phyloP scores from a whole-genome alignment of 495 filamentous ascomycete species.

The Jackrogersella multiformis region DNA sequence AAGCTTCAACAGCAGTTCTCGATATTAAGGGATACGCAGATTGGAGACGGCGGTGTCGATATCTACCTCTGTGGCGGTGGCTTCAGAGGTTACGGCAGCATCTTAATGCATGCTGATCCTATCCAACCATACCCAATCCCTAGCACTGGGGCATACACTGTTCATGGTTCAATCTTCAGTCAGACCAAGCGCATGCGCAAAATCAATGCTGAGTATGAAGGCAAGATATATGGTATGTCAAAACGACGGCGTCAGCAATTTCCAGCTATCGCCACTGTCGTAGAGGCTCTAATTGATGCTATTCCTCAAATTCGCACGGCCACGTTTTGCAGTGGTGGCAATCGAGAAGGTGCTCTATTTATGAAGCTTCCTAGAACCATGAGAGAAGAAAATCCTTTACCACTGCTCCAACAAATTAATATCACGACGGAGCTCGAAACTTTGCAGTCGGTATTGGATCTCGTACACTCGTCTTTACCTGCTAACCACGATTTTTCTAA shows the following conservation, averaged over 20 bases:
- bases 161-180: slow-evolving; percentile 67
- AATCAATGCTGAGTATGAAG: slow-evolving; percentile 61
- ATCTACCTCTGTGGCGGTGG: slow-evolving; percentile 91
- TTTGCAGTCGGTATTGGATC: slow-evolving; percentile 56
- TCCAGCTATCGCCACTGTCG: slow-evolving; percentile 81
- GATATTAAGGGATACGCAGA: slow-evolving; percentile 58
- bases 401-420: slow-evolving; percentile 57
- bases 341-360: slow-evolving; percentile 83
- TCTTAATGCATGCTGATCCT: slow-evolving; percentile 75
- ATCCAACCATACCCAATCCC: slow-evolving; percentile 84
- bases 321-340: slow-evolving; percentile 85
- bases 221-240: slow-evolving; percentile 81
- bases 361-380: slow-evolving; percentile 66
- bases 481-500: slow-evolving; percentile 58
- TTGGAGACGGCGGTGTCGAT: slow-evolving; percentile 65
- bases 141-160: slow-evolving; percentile 82
- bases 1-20: slow-evolving; percentile 66
- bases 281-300: slow-evolving; percentile 73
- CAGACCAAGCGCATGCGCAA: slow-evolving; percentile 67
- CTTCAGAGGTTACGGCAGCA: slow-evolving; percentile 89
- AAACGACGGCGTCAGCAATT: slow-evolving; percentile 82
- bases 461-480: slow-evolving; percentile 66
- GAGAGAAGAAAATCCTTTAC: slow-evolving; percentile 71
- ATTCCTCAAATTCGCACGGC: slow-evolving; percentile 76
- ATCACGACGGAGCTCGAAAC: slow-evolving; percentile 49